phyloP scores from a whole-genome alignment of 768 basidiomycete species.

The Lentinula guzmanii region DNA sequence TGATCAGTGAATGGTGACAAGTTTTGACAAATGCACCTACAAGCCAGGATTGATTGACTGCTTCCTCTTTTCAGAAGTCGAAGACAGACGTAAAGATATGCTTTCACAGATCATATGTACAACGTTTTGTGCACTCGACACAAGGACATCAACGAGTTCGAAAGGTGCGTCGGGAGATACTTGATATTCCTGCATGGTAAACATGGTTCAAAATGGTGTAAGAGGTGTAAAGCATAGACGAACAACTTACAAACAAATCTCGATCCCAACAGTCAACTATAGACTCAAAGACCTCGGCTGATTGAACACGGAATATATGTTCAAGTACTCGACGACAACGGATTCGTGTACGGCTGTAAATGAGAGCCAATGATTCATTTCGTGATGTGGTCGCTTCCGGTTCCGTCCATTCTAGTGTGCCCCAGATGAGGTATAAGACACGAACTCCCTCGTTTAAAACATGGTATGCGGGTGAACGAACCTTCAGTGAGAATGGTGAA shows the following conservation, averaged over 20 bases:
- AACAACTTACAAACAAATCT: constrained; percentile 38
- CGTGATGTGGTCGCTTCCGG: constrained; percentile 42
- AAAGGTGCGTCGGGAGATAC: constrained; percentile 53
- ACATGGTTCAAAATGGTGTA: constrained; percentile 6
- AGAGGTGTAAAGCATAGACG: background rate
- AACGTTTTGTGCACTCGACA: constrained; percentile 78
- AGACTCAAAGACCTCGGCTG: constrained; percentile 78
- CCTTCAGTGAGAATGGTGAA: constrained; percentile 29
- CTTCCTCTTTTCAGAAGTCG: constrained; percentile 55
- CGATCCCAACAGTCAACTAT: constrained; percentile 79
- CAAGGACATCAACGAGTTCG: constrained; percentile 76
- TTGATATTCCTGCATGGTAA: constrained; percentile 26
- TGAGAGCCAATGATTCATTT: constrained; percentile 63
- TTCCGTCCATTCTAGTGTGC: constrained; percentile 44
- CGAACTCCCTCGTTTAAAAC: constrained; percentile 78
- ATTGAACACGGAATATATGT: constrained; percentile 75
- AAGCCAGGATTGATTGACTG: constrained; percentile 59
- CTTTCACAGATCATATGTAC: constrained; percentile 89
- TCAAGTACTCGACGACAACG: constrained; percentile 80
- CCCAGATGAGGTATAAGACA: constrained; percentile 76
- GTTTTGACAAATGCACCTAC: constrained; percentile 33
- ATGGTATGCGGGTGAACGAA: constrained; percentile 68
- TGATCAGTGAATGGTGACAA: background rate
- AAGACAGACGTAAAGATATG: constrained; percentile 54
- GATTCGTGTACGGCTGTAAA: constrained; percentile 58